Evolutionary conservation across 352 stramenopile genomes (phyloP), one percentile per base, ranked within the genome.

Genomic region (Phytophthora sojae): DNA sequence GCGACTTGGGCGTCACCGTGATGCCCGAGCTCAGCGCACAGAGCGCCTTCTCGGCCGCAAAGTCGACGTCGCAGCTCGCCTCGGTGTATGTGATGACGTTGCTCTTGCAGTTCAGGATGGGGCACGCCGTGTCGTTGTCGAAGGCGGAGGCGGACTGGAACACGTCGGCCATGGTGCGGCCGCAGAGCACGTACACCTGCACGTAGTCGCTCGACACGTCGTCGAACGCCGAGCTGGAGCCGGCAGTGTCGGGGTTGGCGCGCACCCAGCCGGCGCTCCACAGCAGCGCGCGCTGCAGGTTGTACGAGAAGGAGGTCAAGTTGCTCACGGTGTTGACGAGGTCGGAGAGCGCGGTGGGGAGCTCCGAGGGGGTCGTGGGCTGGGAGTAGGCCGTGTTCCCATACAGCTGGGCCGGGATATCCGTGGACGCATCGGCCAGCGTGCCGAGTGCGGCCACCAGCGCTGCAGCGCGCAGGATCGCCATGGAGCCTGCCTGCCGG

Each of bases 171-270:
- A 87, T 87, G n/a, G 71, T 81, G 30, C 65, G 68, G 0, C 67
- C 76, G 35, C 79, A 85, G 7, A 65, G 60, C 29, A 87, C 79
- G 54, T 82, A 80, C 6, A 85, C 75, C 32, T 87, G 73, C 4
- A 79, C 49, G 60, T 82, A 82, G 45, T 68, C 30, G 49, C 17
- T 32, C 5, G 63, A 66, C 8, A 49, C 3, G 32, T 63, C 35
- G 51, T 54, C 21, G 1, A 47, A 61, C 3, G 35, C 17, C 7
- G 25, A 57, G 2, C 0, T 17, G 15, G 32, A 57, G 2, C 0
- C n/a, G 0, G 32, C 32, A 2, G 54, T 53, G 6, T 50, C 26
- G 3, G 51, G 39, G n/a, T 58, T 50, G 25, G 51, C 56, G 4
- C 50, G 71, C 12, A 82, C 61, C 71, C 64, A 82, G 11, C 75